A percentile compares a stretch with the other conserved stretches of the same genome.
phyloP scores from a whole-genome alignment of 139 green algal species.

The Chlorella ohadii region DNA sequence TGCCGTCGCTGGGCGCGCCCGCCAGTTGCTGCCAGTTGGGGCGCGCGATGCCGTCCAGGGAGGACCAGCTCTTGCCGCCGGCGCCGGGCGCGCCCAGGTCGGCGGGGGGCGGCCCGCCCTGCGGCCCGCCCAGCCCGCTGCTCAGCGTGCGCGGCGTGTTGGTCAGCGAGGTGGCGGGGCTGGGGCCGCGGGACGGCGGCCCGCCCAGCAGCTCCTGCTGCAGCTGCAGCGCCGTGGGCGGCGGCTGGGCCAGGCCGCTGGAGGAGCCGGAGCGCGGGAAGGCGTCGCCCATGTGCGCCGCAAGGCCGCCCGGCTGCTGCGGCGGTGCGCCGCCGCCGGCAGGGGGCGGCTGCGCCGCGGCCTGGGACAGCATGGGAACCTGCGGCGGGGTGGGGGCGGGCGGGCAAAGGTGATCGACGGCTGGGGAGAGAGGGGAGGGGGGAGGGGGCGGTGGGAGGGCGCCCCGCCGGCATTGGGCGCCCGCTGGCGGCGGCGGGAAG shows the following conservation, averaged over 20 bases:
- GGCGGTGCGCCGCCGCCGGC: not conserved
- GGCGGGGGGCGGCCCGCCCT: not conserved
- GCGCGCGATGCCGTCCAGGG: slow-evolving; percentile 23
- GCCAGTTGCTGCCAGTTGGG: slow-evolving; percentile 30
- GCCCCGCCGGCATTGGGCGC: not conserved
- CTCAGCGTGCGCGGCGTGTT: slow-evolving; percentile 28
- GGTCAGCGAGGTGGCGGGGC: slow-evolving; percentile 6
- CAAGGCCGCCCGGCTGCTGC: not conserved
- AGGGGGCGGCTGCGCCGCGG: slow-evolving; percentile 5
- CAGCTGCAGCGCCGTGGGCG: slow-evolving; percentile 10
- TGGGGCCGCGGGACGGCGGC: not conserved
- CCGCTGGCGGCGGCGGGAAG: not conserved
- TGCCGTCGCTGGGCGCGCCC: not conserved
- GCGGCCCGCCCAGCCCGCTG: not conserved
- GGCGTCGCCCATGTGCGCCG: slow-evolving; percentile 1
- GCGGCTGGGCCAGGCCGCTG: not conserved
- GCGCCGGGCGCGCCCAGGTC: not conserved
- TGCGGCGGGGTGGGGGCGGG: not conserved
- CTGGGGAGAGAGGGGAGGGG: no score
- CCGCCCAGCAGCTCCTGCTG: slow-evolving; percentile 21
- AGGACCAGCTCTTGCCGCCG: slow-evolving; percentile 10
- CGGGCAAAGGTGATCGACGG: no score
- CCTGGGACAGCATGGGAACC: slow-evolving; percentile 7
- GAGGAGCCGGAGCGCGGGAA: not conserved
- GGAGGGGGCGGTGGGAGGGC: no score